Base-by-base conservation (phyloP, 345 rosid genomes). In the Cardamine occulta region DNA sequence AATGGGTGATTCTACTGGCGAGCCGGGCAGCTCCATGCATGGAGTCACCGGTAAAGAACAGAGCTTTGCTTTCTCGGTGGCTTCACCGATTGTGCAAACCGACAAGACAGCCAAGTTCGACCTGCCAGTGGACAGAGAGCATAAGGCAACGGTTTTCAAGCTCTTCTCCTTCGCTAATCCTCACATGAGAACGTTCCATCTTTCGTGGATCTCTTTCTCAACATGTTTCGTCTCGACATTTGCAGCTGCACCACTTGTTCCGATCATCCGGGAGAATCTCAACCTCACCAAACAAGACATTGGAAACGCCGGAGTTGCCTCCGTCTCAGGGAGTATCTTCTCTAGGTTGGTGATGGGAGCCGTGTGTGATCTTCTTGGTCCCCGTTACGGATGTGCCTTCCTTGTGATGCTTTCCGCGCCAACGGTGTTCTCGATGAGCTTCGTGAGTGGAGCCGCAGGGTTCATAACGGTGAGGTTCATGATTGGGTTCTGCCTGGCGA, bases 291-390 rank as follows among this genome's bases (percentile, higher is more conserved):
- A 91, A 48, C 59, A 44, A 10, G 97, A 86, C 76, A 83, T 87
- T 0, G 97, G 94, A 2, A 91, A 88, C 44, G 97, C 93, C 0
- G 92, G 93, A 8, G 89, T 91, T 18, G 97, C 97, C 7, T 91
- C 97, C 0, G 94, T 91, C 24, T 88, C 97, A 0, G 91, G 94
- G 1, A 85, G 92, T 80, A 91, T 91, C 63, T 85, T 88, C 82
- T 91, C 94, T 11, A 87, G 97, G 86, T 86, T 88, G 1, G 83
- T 70, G n/a, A 88, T 87, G 97, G 97, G 97, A 26, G 97, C 88
- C 0, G 79, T 88, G 8, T 91, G 92, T 44, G 97, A 91, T 76
- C 68, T 88, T 26, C 28, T 88, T 0, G 94, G 97, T 4, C 92
- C 94, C 0, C 81, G 97, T 54, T 87, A 91, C 21, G 92, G 92